Conservation (phyloP, 1,284 basidiomycete genomes). For the Leccinum ponderosum region DNA sequence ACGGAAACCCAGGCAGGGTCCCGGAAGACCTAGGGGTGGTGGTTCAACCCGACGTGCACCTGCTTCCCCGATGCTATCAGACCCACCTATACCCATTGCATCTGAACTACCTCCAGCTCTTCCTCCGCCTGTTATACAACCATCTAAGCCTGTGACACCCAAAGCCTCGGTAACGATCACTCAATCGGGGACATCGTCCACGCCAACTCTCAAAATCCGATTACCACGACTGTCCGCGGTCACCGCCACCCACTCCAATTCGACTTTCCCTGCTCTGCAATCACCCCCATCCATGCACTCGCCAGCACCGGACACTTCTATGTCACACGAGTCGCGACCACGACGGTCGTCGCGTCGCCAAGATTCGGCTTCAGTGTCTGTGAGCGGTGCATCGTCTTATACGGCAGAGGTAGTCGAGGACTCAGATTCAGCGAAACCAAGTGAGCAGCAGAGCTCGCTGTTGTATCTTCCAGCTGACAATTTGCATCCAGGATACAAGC, state of each 20-base stretch:
- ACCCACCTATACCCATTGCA: constrained; percentile 17
- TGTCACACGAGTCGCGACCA: constrained; percentile 26
- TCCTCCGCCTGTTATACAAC: constrained; percentile 12
- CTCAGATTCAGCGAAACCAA: constrained; percentile 27
- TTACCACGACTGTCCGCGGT: constrained; percentile 34
- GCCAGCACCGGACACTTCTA: constrained; percentile 25
- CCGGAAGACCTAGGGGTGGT: constrained; percentile 19
- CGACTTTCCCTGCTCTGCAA: constrained; percentile 18
- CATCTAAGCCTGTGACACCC: constrained; percentile 31
- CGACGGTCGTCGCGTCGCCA: constrained; percentile 30
- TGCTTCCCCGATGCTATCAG: constrained; percentile 14
- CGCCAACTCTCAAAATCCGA: constrained; percentile 37
- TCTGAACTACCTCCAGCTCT: constrained; percentile 14
- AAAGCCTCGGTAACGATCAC: constrained; percentile 38
- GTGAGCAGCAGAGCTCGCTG: constrained; percentile 17
- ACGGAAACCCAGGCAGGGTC: constrained; percentile 21
- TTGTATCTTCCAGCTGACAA: constrained; percentile 2
- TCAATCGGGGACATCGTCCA: constrained; percentile 33
- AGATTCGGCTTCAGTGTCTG: constrained; percentile 33
- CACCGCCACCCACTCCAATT: constrained; percentile 25
- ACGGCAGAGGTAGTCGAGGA: constrained; percentile 32
- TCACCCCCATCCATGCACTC: constrained; percentile 25
- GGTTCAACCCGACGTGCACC: constrained; percentile 12
- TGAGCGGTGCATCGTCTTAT: constrained; percentile 34
- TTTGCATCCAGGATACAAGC: constrained; percentile 23